Evolutionary conservation across 768 basidiomycete genomes (phyloP), one percentile per base, ranked within the genome.

Genomic region (Gelatoporia subvermispora): DNA sequence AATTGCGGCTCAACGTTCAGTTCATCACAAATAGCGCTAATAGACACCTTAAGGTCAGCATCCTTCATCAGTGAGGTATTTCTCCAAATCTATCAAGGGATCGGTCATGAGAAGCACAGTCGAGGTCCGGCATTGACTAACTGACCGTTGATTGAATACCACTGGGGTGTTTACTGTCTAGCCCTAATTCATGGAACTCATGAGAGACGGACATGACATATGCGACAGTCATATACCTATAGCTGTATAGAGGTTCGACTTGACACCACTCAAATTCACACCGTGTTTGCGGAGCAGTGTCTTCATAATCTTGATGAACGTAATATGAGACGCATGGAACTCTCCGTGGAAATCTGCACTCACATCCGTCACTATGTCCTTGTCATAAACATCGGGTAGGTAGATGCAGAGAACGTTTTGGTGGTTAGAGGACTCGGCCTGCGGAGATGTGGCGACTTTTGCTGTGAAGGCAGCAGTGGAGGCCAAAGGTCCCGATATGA

Each of bases 131-230:
- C 28, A 16, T 20, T 28, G 16, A 31, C 8, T 21, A 13, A 62
- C 73, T 40, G 49, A 84, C 86, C 51, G 86, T 87, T 20, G 86
- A 82, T 35, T 73, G 77, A 43, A 89, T 74, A 8, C 85, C 83
- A 59, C 84, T 86, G 0, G 81, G 63, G 60, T 88, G 87, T 59
- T 89, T 89, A 64, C 85, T 87, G 55, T 88, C 84, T 48, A 89
- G 67, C 1, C 82, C 84, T 81, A 56, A 43, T 17, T 25, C 41
- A 34, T 25, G 25, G 23, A 20, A 2, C 28, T 0, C 16, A n/a
- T 24, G 21, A 15, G 4, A 18, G 25, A 36, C 16, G 1, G n/a
- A 39, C 21, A 39, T 16, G 38, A n/a, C 20, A 16, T 37, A 25
- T 21, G 25, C 20, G 15, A 8, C 15, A 47, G 17, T 23, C 9